Base-by-base conservation (phyloP, 352 stramenopile genomes). In the Detonula confervacea region DNA sequence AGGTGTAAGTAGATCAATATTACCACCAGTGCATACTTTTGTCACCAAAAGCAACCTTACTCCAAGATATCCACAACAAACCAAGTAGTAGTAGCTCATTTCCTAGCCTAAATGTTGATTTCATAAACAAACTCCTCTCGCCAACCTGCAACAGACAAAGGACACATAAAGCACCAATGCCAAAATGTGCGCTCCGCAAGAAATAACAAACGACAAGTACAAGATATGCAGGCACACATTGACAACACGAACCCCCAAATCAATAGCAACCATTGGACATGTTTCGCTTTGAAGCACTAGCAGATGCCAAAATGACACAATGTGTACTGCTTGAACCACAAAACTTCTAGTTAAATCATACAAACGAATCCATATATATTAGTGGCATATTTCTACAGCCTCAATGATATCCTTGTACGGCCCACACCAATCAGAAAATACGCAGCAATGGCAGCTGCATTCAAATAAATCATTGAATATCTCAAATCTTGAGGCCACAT, bases 341-440 rank as follows among this genome's bases (percentile, higher is more conserved):
- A 49, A 25, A 54, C 57, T 57, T 12, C 37, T 29, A 16, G 27
- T 63, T 1, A 2, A 16, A 27, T 46, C 37, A 4, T 69, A 33
- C 35, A 57, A 39, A 16, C 18, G 22, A 69, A 55, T 47, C 51
- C 64, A 39, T 74, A 83, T 33, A 27, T 79, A 0, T 47, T 83
- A 11, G 60, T 76, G 18, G 16, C 73, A 9, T 84, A 84, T 59
- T 52, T 74, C 18, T 73, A 71, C 24, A 66, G 72, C 27, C 18
- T 49, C 33, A 80, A 80, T 42, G 16, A n/a, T n/a, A 80, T 75
- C 24, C 27, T 63, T 12, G 62, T 51, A 0, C 4, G 47, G 7
- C 29, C 70, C 9, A 64, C 70, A 37, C 18, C 3, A 46, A 18
- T 30, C 30, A 8, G 16, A 24, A 67, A 4, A 0, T 33, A 67